These are phyloP conservation scores for Saccharomycopsis sp. DNA, from an alignment of 805 yeast species.

Conservation along the genomic window DNA sequence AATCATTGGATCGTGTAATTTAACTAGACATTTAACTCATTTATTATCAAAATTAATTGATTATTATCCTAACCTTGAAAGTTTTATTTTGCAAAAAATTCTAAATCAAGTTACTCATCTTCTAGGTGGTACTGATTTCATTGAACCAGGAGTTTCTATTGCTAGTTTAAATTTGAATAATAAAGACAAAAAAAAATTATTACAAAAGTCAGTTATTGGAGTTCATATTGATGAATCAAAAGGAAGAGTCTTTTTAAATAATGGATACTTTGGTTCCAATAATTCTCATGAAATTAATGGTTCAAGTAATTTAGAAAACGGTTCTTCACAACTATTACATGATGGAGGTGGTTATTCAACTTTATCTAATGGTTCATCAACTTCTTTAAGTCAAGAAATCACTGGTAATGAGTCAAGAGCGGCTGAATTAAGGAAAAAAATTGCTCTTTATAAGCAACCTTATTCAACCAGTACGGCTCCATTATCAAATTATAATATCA, in stretches of 20 bases:
- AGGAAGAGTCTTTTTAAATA: constrained; percentile 10
- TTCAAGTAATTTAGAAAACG: too few relatives aligned
- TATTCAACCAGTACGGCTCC: constrained; percentile 13
- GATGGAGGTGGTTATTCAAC: not conserved
- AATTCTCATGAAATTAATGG: too few relatives aligned
- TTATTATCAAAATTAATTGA: constrained; percentile 10
- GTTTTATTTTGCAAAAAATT: constrained; percentile 12
- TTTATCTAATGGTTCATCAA: not conserved
- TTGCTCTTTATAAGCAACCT: constrained; percentile 10
- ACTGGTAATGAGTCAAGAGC: constrained; percentile 10
- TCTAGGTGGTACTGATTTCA: constrained; percentile 15
- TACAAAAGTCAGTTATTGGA: constrained; percentile 15
- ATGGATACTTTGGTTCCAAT: too few relatives aligned
- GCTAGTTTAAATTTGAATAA: constrained; percentile 11
- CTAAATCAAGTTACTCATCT: constrained; percentile 7
- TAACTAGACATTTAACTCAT: constrained; percentile 10
- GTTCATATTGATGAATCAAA: constrained; percentile 11
- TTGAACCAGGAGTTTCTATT: constrained; percentile 18
- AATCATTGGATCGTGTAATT: constrained; percentile 10
- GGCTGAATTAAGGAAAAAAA: constrained; percentile 11
- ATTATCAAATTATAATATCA: constrained; percentile 10
- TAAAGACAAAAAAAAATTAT: constrained; percentile 9
- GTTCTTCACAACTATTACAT: too few relatives aligned
- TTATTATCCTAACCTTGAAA: constrained; percentile 16
- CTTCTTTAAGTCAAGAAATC: too few relatives aligned